These are phyloP conservation scores for Remersonia thermophila DNA, from an alignment of 2,329 filamentous ascomycete species.

Conservation along the genomic window DNA sequence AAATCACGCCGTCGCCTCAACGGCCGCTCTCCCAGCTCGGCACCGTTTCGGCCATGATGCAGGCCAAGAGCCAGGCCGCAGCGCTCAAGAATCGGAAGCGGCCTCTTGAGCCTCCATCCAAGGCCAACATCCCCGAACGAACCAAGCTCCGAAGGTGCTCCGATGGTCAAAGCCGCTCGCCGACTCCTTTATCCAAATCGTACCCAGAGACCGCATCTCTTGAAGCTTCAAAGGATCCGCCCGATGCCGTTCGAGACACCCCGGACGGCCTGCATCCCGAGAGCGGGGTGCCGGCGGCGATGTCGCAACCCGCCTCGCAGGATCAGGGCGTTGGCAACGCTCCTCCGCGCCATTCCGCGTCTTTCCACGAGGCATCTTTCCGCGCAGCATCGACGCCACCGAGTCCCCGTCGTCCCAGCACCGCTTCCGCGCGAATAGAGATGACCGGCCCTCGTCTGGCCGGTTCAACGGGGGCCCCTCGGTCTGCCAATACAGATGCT, in stretches of 20 bases:
- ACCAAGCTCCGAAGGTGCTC: constrained; percentile 7
- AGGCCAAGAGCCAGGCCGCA: too few species aligned
- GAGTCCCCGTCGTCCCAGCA: not conserved
- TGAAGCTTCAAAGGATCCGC: too few species aligned
- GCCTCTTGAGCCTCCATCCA: not conserved
- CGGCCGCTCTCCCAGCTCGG: not conserved
- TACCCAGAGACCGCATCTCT: too few species aligned
- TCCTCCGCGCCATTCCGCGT: constrained; percentile 18
- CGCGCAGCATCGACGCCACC: not conserved
- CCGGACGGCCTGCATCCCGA: not conserved
- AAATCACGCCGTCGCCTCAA: constrained; percentile 11
- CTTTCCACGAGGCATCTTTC: constrained; percentile 1
- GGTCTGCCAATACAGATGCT: too few species aligned
- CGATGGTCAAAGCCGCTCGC: not conserved
- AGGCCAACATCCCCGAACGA: not conserved
- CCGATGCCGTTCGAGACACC: too few species aligned
- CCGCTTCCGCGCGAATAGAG: not conserved
- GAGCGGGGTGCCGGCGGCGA: constrained; percentile 2
- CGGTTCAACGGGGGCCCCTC: not conserved
- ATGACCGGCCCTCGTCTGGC: not conserved
- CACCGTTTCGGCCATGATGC: too few species aligned
- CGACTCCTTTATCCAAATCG: too few species aligned
- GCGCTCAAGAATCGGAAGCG: not conserved
- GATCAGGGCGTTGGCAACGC: not conserved
- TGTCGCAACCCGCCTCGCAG: constrained; percentile 6